Conservation (phyloP, 495 filamentous ascomycete genomes). For the Neurospora discreta region DNA sequence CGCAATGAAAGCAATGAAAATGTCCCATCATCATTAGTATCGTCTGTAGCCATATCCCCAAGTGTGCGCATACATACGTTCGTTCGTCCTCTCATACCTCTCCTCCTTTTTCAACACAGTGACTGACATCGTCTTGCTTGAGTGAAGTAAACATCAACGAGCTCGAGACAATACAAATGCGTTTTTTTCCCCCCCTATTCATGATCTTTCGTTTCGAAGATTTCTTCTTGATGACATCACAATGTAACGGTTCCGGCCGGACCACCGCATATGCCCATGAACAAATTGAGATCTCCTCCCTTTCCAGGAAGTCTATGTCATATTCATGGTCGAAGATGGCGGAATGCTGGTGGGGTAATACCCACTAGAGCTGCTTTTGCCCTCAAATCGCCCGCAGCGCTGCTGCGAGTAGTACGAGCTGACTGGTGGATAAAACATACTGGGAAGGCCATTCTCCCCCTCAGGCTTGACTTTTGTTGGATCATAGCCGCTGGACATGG, state of each 20-base stretch:
- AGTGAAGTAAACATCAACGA: neutral
- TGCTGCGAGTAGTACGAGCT: constrained; percentile 22
- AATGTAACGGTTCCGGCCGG: neutral
- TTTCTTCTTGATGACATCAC: neutral
- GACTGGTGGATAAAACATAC: constrained; percentile 26
- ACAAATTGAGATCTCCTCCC: neutral
- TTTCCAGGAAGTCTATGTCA: constrained; percentile 4
- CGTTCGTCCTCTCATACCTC: neutral
- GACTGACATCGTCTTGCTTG: neutral
- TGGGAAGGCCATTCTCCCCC: constrained; percentile 29
- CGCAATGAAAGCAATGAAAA: neutral
- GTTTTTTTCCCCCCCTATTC: neutral
- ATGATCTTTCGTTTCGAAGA: neutral
- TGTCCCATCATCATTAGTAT: neutral
- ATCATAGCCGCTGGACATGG: constrained; percentile 15
- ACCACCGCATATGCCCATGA: neutral
- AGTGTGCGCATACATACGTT: neutral
- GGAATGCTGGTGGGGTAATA: constrained; percentile 34
- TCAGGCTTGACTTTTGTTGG: constrained; percentile 34
- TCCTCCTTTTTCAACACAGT: neutral
- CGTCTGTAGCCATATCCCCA: neutral
- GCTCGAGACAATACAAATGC: neutral
- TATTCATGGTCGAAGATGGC: constrained; percentile 19
- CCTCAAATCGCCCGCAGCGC: constrained; percentile 32
- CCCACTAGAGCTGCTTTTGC: constrained; percentile 30